A percentile compares a stretch with the other conserved stretches of the same genome.
phyloP scores from a whole-genome alignment of 2,329 filamentous ascomycete species.

The Aphanoascus verrucosus region DNA sequence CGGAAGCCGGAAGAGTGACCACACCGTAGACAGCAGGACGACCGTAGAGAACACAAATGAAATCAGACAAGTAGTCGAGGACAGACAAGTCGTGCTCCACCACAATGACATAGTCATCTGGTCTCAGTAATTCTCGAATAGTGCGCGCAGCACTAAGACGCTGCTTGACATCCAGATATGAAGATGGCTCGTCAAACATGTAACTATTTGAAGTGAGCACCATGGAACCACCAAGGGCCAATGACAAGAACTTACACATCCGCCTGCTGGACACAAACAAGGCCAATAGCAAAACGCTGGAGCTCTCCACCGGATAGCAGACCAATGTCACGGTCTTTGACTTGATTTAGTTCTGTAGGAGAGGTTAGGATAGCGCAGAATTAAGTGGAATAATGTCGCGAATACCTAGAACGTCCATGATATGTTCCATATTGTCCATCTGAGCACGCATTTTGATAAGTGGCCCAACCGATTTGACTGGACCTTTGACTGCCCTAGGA shows the following conservation, averaged over 20 bases:
- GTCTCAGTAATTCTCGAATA: conserved; percentile 78
- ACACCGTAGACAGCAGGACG: conserved; percentile 94
- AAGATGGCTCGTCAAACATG: conserved; percentile 99
- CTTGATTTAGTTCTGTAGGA: conserved; percentile 63
- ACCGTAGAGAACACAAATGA: conserved; percentile 94
- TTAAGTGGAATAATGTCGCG: too few relatives aligned
- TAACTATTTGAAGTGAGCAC: conserved; percentile 44
- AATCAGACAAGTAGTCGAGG: conserved; percentile 96
- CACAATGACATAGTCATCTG: conserved; percentile 93
- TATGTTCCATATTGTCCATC: conserved; percentile 69
- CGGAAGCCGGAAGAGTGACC: conserved; percentile 86
- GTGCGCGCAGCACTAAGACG: conserved; percentile 84
- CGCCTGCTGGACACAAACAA: conserved; percentile 88
- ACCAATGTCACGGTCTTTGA: conserved; percentile 82
- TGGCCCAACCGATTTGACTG: conserved; percentile 66
- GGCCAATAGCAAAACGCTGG: conserved; percentile 93
- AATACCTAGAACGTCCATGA: conserved; percentile 63
- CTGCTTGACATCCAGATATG: conserved; percentile 98
- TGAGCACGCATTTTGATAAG: conserved; percentile 67
- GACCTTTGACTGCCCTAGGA: conserved; percentile 75
- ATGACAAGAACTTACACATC: conserved; percentile 54
- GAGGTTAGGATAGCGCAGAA: conserved; percentile 9
- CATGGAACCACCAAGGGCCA: neutral
- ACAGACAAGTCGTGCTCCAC: conserved; percentile 99
- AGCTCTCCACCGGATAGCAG: conserved; percentile 93